Conservation (phyloP, 148 eudicot species). For the Vaccinium darrowii region DNA sequence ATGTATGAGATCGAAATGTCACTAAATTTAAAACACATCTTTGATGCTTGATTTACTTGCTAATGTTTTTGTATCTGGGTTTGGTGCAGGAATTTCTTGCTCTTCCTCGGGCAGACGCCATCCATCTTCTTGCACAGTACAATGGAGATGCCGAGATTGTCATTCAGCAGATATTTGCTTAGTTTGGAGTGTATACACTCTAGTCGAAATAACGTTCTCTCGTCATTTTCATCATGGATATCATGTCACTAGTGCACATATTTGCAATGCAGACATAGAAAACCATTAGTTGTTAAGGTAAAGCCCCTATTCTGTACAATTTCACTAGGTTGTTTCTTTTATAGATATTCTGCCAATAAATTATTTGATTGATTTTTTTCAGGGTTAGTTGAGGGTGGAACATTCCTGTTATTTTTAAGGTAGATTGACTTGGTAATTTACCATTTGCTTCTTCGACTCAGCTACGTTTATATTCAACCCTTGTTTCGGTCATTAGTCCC, state of each 20-base stretch:
- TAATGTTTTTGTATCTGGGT: not conserved
- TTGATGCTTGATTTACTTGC: not conserved
- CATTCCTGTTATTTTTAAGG: not conserved
- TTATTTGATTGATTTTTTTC: not conserved
- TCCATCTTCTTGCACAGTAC: conserved; percentile 77
- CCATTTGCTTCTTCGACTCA: not conserved
- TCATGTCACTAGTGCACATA: conserved; percentile 16
- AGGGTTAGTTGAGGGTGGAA: not conserved
- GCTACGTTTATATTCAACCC: not conserved
- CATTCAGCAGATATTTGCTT: conserved; percentile 77
- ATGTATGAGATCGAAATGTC: not conserved
- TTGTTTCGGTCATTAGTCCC: not conserved
- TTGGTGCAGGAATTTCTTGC: conserved; percentile 87
- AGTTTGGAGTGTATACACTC: conserved; percentile 17
- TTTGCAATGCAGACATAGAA: not conserved
- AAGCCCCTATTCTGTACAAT: not conserved
- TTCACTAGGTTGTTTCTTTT: not conserved
- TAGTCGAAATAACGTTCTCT: conserved; percentile 4
- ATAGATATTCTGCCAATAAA: not conserved
- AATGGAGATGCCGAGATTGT: conserved; percentile 87
- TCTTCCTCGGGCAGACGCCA: conserved; percentile 87
- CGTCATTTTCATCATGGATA: conserved; percentile 23
- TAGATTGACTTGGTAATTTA: not conserved
- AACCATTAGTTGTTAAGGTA: not conserved
- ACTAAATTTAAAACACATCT: not conserved